Evolutionary conservation across 148 eudicot species (phyloP).

Genomic region (Gaultheria prostrata): DNA sequence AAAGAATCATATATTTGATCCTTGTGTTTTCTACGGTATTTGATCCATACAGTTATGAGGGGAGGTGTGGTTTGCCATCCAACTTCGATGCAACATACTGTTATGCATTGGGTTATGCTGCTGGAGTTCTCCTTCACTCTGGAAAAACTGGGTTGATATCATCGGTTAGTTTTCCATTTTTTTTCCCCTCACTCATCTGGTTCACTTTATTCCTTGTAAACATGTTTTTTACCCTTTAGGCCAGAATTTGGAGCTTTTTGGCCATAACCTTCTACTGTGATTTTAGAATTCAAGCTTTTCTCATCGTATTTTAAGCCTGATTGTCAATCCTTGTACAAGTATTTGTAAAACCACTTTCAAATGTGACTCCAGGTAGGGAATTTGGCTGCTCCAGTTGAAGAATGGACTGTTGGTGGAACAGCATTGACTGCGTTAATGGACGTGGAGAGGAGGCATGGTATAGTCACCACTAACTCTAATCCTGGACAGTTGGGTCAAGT

Average conservation of each 20-base stretch:
- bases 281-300: slow-evolving; percentile 1
- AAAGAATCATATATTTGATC: not conserved
- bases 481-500: not conserved
- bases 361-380: slow-evolving; percentile 68
- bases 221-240: not conserved
- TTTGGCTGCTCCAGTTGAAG: slow-evolving; percentile 90
- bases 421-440: slow-evolving; percentile 95
- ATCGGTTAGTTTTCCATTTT: slow-evolving; percentile 51
- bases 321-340: not conserved
- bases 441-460: slow-evolving; percentile 99
- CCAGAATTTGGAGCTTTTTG: not conserved
- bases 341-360: not conserved
- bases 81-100: slow-evolving; percentile 95
- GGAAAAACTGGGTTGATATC: slow-evolving; percentile 95
- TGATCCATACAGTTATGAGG: slow-evolving; percentile 67
- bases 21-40: not conserved
- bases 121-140: slow-evolving; percentile 92
- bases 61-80: slow-evolving; percentile 95
- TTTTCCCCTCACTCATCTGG: not conserved
- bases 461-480: not conserved
- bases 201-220: not conserved
- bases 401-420: slow-evolving; percentile 99
- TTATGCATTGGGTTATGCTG: slow-evolving; percentile 93
- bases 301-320: not conserved
- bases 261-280: not conserved